Evolutionary conservation across 192 early-diverging fungal species (phyloP).

Genomic region (Phlyctochytrium arcticum): DNA sequence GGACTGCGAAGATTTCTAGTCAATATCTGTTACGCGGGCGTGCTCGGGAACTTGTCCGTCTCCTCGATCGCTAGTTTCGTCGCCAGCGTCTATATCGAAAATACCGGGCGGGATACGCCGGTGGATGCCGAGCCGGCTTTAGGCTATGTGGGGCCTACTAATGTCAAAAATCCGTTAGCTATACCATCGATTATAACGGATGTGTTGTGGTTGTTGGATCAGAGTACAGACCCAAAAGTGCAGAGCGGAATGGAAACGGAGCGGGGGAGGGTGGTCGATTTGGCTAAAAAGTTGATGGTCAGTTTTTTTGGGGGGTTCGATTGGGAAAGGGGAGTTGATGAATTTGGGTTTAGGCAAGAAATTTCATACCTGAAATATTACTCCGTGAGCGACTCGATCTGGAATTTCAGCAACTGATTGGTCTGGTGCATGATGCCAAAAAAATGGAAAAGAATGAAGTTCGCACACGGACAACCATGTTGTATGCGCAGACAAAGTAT

Average conservation of each 20-base stretch:
- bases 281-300: constrained; percentile 20
- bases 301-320: not conserved
- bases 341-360: not conserved
- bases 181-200: constrained; percentile 23
- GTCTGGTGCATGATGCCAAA: constrained; percentile 42
- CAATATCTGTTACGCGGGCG: not conserved
- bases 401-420: constrained; percentile 45
- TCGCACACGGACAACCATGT: constrained; percentile 50
- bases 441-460: constrained; percentile 41
- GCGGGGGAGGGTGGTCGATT: not conserved
- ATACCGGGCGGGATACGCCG: not conserved
- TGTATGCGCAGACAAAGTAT: constrained; percentile 78
- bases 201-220: constrained; percentile 29
- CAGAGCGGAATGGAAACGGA: not conserved
- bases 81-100: constrained; percentile 1
- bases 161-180: constrained; percentile 1
- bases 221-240: constrained; percentile 13
- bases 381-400: constrained; percentile 55
- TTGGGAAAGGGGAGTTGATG: not conserved
- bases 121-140: not conserved
- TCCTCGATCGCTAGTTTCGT: constrained; percentile 7
- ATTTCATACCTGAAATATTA: constrained; percentile 41
- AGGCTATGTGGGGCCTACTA: constrained; percentile 10
- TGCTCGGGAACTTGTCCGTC: not conserved
- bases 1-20: not conserved